A percentile compares a stretch with the other conserved stretches of the same genome.
Evolutionary conservation across 2,329 filamentous ascomycete genomes (phyloP).

Genomic region (Colletotrichum paranaense): DNA sequence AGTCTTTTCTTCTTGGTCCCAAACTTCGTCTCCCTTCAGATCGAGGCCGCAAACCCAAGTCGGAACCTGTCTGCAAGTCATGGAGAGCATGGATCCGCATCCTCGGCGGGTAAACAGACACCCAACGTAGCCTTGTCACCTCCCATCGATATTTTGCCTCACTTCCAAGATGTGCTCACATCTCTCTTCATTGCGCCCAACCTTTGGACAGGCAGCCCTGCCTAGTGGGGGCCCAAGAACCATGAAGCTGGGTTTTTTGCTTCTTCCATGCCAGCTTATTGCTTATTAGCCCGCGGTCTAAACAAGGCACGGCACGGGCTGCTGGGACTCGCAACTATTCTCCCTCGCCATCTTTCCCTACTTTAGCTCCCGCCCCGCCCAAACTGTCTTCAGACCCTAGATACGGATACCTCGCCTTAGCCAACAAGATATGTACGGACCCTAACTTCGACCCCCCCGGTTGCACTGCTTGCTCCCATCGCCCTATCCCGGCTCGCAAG

Average conservation of each 20-base stretch:
- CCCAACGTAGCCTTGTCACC: background rate
- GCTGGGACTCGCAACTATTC: conserved; percentile 4
- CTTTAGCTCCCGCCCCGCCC: conserved; percentile 13
- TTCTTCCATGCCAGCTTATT: conserved; percentile 23
- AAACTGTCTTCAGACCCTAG: background rate
- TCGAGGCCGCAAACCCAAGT: background rate
- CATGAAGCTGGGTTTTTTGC: conserved; percentile 33
- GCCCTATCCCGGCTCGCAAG: conserved; percentile 20
- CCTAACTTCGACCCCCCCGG: conserved; percentile 9
- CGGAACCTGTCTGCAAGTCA: background rate
- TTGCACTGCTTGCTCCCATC: conserved; percentile 23
- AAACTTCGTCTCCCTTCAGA: background rate
- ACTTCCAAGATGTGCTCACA: background rate
- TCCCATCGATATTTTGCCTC: background rate
- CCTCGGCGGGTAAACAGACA: background rate
- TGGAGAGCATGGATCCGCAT: background rate
- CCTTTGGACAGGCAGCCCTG: conserved; percentile 4
- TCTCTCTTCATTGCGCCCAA: conserved; percentile 24
- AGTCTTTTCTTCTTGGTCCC: background rate
- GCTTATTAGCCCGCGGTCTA: conserved; percentile 21
- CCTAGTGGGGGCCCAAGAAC: conserved; percentile 22
- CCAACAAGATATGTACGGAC: conserved; percentile 16
- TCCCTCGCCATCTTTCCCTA: conserved; percentile 19
- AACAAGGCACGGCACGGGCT: background rate
- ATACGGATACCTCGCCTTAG: background rate